Evolutionary conservation across 495 filamentous ascomycete species (phyloP).

Genomic region (Podospora bellae-mahoneyi): DNA sequence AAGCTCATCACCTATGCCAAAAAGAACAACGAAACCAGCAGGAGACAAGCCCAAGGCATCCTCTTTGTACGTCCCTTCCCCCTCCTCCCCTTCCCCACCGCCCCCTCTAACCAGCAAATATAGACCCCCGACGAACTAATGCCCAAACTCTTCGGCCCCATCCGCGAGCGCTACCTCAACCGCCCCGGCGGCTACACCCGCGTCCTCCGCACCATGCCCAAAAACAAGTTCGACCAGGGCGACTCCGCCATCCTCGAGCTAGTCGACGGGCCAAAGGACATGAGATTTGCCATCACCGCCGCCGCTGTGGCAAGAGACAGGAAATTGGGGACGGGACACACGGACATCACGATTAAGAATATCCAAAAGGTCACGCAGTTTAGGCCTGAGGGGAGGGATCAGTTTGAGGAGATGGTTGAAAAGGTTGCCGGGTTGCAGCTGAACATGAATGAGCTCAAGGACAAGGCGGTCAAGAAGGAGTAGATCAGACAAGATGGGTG

Average conservation of each 20-base stretch:
- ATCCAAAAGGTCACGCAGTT: slow-evolving; percentile 81
- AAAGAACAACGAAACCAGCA: slow-evolving; percentile 75
- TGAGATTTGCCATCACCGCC: slow-evolving; percentile 91
- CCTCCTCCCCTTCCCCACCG: background rate
- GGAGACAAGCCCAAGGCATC: slow-evolving; percentile 63
- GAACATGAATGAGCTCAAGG: background rate
- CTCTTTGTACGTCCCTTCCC: slow-evolving; percentile 66
- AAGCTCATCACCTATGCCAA: slow-evolving; percentile 91
- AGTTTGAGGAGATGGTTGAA: slow-evolving; percentile 68
- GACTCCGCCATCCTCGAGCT: slow-evolving; percentile 90
- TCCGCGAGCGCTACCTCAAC: slow-evolving; percentile 73
- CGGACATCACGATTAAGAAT: slow-evolving; percentile 71
- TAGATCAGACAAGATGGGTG: background rate
- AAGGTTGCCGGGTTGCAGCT: slow-evolving; percentile 48
- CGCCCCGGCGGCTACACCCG: slow-evolving; percentile 92
- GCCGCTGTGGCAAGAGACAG: slow-evolving; percentile 66
- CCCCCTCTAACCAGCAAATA: background rate
- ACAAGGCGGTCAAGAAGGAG: background rate
- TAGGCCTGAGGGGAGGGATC: slow-evolving; percentile 61
- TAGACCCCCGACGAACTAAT: slow-evolving; percentile 61
- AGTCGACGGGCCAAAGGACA: slow-evolving; percentile 91
- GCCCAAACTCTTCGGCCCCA: slow-evolving; percentile 81
- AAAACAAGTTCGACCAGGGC: slow-evolving; percentile 77
- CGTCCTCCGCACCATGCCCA: slow-evolving; percentile 78
- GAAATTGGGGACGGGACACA: slow-evolving; percentile 49